Evolutionary conservation across 2,329 filamentous ascomycete species (phyloP).

Genomic region (Verticillium nonalfalfae): DNA sequence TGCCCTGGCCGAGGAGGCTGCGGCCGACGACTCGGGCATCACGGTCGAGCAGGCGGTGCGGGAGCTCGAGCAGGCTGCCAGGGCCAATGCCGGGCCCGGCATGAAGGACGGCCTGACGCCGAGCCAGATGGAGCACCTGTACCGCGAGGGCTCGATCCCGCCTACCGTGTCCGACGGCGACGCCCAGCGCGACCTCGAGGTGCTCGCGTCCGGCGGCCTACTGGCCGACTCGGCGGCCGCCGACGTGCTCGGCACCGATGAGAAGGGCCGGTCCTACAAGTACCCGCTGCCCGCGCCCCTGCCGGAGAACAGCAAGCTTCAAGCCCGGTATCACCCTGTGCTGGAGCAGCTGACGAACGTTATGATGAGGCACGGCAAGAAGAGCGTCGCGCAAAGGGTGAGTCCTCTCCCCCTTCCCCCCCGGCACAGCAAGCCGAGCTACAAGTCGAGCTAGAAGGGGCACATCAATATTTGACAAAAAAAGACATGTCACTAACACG

Average conservation of each 20-base stretch:
- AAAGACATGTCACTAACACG: too few species aligned
- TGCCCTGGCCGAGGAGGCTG: conserved; percentile 8
- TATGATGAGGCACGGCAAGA: conserved; percentile 87
- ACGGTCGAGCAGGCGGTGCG: conserved; percentile 2
- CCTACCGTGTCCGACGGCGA: conserved; percentile 15
- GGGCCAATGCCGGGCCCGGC: not conserved
- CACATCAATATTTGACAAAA: too few species aligned
- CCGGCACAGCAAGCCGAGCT: too few species aligned
- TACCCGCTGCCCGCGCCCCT: conserved; percentile 68
- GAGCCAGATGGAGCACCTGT: conserved; percentile 37
- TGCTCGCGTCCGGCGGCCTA: conserved; percentile 21
- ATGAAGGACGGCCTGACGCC: conserved; percentile 27
- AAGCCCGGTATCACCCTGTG: conserved; percentile 79
- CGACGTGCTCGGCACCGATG: not conserved
- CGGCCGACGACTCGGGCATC: not conserved
- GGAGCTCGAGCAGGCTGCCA: conserved; percentile 5
- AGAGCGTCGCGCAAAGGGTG: conserved; percentile 84
- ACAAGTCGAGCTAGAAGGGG: too few species aligned
- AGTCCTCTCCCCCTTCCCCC: conserved; percentile 21
- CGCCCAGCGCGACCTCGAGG: conserved; percentile 18
- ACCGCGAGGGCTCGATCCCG: conserved; percentile 33
- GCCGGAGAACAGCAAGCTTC: conserved; percentile 56
- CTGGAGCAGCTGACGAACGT: conserved; percentile 83
- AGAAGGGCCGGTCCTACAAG: conserved; percentile 43
- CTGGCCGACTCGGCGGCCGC: conserved; percentile 17